Evolutionary conservation across 2,329 filamentous ascomycete species (phyloP), one percentile per base, ranked within the genome.

Genomic region (Leptodontidium sp.): DNA sequence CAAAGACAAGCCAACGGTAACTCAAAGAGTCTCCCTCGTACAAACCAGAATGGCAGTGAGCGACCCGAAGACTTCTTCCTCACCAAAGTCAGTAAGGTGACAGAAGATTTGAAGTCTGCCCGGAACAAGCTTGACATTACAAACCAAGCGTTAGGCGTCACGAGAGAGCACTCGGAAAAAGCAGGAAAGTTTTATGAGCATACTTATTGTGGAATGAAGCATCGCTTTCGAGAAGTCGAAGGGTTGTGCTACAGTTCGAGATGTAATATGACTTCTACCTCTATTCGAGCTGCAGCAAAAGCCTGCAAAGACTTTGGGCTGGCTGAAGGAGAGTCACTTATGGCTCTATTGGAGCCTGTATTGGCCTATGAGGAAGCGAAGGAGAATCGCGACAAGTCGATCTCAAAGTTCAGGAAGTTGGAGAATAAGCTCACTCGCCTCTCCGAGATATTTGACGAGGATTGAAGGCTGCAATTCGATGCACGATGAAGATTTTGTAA

Each of bases 361-460:
- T 11, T 32, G 29, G 9, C 8, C 14, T 8, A 15, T 8, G 50
- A 53, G 14, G 11, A 29, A 29, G 50, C 50, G 7, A 14, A n/a
- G 21, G 50, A 32, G 24, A 12, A 53, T 15, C 24, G 12, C 14
- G 24, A 53, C 15, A 15, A 53, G 50, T 21, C 14, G 50, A 15
- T 11, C 4, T 7, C 14, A 14, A 53, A 53, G 47, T 29, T 53
- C 6, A 7, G 14, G 4, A 53, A 26, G 50, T 26, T 53, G 21
- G 50, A 53, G 24, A 53, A 29, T n/a, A 53, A 53, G 4, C 50
- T 53, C 5, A 53, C 29, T 14, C 50, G 50, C 4, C 24, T 53
- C 21, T 26, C 50, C 24, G 50, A 26, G 14, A 32, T 53, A 15
- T 53, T 53, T 53, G 50, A 53, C 29, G 50, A 53, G 50, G 50